Evolutionary conservation across 108 stramenopile genomes (phyloP).

Genomic region (Pseudonitzschia multiseries): DNA sequence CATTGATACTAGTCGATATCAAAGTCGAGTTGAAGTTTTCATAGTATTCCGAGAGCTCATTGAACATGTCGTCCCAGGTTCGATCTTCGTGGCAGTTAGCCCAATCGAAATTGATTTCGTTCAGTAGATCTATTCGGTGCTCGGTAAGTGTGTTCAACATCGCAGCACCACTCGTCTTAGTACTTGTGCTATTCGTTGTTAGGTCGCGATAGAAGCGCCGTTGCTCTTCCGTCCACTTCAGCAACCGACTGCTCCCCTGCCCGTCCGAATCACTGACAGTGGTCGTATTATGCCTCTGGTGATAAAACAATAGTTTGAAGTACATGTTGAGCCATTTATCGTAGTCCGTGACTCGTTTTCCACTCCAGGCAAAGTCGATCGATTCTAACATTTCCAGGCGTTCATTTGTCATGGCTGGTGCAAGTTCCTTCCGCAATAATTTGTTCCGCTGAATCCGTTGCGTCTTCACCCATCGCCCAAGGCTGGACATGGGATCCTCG

Average conservation of each 20-base stretch:
- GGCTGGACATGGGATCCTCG: constrained; percentile 2
- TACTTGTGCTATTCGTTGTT: background rate
- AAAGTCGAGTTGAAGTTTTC: background rate
- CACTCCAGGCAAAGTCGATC: constrained; percentile 49
- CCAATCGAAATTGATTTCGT: constrained; percentile 19
- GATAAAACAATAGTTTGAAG: constrained; percentile 2
- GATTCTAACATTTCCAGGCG: constrained; percentile 43
- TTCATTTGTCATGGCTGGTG: constrained; percentile 43
- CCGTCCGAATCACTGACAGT: background rate
- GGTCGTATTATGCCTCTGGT: constrained; percentile 1
- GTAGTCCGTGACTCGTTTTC: background rate
- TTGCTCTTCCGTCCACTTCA: constrained; percentile 11
- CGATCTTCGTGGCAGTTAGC: background rate
- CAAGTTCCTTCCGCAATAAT: background rate
- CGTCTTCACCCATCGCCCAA: constrained; percentile 18
- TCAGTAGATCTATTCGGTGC: constrained; percentile 5
- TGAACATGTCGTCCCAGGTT: constrained; percentile 16
- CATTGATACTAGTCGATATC: constrained; percentile 5
- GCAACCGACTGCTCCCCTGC: background rate
- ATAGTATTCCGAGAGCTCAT: constrained; percentile 8
- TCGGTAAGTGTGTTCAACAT: background rate
- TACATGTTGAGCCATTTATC: constrained; percentile 16
- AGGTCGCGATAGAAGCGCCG: background rate
- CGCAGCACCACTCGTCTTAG: background rate
- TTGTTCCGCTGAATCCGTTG: constrained; percentile 9